Percentiles rank a stretch among this genome's conserved stretches.
Evolutionary conservation across 768 basidiomycete species (phyloP).

Genomic region (Mycena indigotica): DNA sequence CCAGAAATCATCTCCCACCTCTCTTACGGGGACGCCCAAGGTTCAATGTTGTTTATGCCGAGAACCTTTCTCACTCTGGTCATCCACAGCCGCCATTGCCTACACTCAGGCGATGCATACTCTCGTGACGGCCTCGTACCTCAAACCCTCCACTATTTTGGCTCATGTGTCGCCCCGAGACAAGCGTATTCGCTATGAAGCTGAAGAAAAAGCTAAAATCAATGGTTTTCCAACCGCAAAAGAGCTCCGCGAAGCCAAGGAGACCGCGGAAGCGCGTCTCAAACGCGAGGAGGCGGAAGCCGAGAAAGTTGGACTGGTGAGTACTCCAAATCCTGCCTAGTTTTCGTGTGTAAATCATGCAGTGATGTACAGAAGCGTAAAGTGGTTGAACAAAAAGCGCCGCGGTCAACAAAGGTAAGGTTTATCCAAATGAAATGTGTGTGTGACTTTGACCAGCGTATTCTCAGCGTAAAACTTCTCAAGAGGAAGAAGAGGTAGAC

Average conservation of each 20-base stretch:
- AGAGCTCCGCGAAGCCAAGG: slow-evolving; percentile 73
- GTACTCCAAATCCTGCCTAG: slow-evolving; percentile 26
- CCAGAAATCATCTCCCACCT: slow-evolving; percentile 65
- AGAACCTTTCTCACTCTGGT: slow-evolving; percentile 10
- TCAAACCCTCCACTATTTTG: slow-evolving; percentile 76
- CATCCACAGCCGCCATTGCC: slow-evolving; percentile 34
- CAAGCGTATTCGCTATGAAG: slow-evolving; percentile 78
- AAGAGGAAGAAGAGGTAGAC: slow-evolving; percentile 62
- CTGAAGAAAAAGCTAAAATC: slow-evolving; percentile 75
- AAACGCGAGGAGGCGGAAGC: slow-evolving; percentile 74
- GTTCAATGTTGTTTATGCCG: slow-evolving; percentile 40
- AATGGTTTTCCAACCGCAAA: slow-evolving; percentile 79
- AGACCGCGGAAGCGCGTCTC: slow-evolving; percentile 61
- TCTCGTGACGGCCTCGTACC: slow-evolving; percentile 71
- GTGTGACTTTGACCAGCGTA: not conserved
- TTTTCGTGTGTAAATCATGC: slow-evolving; percentile 25
- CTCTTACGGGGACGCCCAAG: slow-evolving; percentile 56
- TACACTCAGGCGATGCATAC: slow-evolving; percentile 67
- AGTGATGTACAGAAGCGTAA: slow-evolving; percentile 59
- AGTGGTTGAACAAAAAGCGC: slow-evolving; percentile 48
- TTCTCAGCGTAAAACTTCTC: slow-evolving; percentile 47
- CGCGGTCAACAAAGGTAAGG: slow-evolving; percentile 59
- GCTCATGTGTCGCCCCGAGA: slow-evolving; percentile 82
- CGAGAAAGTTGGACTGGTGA: slow-evolving; percentile 72
- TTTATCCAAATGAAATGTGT: not conserved